Conservation (phyloP, 805 yeast genomes). For the Pichia californica region DNA sequence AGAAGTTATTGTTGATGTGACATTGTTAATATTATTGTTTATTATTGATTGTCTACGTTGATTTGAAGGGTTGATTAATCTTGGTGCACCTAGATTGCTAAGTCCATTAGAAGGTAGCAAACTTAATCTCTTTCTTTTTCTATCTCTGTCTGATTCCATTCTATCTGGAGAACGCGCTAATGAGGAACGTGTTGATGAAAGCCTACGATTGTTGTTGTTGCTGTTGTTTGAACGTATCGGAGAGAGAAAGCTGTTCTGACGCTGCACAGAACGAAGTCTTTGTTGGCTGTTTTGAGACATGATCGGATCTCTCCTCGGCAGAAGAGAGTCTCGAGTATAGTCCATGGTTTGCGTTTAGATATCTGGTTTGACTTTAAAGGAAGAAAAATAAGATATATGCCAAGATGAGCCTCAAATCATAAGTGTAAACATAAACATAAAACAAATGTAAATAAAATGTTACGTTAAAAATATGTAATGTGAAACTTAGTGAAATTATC, state of each 20-base stretch:
- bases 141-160: neutral
- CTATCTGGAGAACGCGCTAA: slow-evolving; percentile 10
- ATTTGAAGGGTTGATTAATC: slow-evolving; percentile 19
- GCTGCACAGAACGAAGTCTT: neutral
- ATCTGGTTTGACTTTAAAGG: no score
- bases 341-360: neutral
- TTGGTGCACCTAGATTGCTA: slow-evolving; percentile 25
- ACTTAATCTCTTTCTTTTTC: slow-evolving; percentile 24
- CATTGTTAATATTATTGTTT: slow-evolving; percentile 7
- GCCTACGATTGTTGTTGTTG: slow-evolving; percentile 5
- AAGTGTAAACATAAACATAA: neutral
- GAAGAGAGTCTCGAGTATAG: neutral
- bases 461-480: neutral
- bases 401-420: neutral
- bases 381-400: no score
- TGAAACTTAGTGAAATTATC: neutral
- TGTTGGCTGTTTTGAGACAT: neutral
- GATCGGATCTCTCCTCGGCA: slow-evolving; percentile 1
- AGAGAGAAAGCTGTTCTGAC: slow-evolving; percentile 9
- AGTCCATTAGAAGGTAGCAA: slow-evolving; percentile 23
- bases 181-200: slow-evolving; percentile 6
- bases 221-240: slow-evolving; percentile 5
- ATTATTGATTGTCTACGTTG: slow-evolving; percentile 23
- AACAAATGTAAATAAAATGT: neutral
- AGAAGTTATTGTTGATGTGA: neutral